Base-by-base conservation (phyloP, 352 stramenopile species). In the Globisporangium cederbergense region DNA sequence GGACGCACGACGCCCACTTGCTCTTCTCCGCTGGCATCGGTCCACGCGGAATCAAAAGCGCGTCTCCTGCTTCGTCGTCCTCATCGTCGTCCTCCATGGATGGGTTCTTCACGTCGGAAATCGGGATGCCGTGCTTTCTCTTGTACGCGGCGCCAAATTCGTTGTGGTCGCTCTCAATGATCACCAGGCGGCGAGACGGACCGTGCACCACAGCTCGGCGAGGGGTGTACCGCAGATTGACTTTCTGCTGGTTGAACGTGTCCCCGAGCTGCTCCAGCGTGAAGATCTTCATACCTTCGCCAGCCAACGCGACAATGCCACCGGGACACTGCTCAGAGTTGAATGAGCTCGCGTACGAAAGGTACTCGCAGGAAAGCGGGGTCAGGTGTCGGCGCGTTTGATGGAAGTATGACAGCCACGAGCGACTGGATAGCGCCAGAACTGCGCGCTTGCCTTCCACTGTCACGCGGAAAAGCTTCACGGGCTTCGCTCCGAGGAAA, bases 81-180 rank as follows among this genome's bases (percentile, higher is more conserved):
- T 98, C 89, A 16, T 92, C 92, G 32, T 97, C 89, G 1, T 57
- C 57, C 14, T 67, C 61, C 52, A 58, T 62, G 34, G 65, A 65
- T 11, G 40, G 54, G 45, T 60, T 80, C 53, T 64, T 75, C 58
- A 91, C 74, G 47, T 95, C 79, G 2, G 83, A 70, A 53, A 93
- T 86, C 28, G 73, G 66, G 30, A 91, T 65, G 3, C 86, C 81
- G 64, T 89, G 72, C 52, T 93, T 67, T 36, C 84, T 77, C 63
- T 98, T 98, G 71, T 98, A 95, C 46, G 93, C 88, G 38, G 90
- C 81, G 46, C 88, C 93, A 61, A 93, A 98, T 49, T 98, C 94
- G 71, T 99, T 99, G 72, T 98, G 93, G 71, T 99, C 98, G 51
- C 89, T 97, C 78, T 99, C 97, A 58, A 99, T 92, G n/a, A 99